Evolutionary conservation across 306 rosid species (phyloP).

Genomic region (Medicago ruthenica): DNA sequence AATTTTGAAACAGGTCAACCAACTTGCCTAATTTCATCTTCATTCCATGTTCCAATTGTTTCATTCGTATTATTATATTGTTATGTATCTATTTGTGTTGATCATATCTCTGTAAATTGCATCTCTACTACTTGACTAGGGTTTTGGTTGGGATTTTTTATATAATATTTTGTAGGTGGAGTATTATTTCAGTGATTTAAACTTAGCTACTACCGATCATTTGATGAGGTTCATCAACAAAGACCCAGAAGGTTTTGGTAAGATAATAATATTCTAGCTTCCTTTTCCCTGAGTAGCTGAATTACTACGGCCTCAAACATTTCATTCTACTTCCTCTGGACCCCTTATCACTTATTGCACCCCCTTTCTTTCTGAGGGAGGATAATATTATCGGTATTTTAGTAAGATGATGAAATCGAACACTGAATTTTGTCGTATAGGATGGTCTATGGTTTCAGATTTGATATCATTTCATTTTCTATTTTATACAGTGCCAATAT

Average conservation of each 20-base stretch:
- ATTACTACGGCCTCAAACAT: constrained; percentile 7
- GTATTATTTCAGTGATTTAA: constrained; percentile 95
- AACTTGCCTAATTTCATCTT: no score
- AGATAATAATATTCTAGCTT: constrained; percentile 36
- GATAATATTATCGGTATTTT: constrained; percentile 22
- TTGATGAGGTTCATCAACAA: constrained; percentile 94
- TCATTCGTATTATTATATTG: neutral
- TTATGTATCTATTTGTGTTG: constrained; percentile 22
- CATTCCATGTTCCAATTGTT: no score
- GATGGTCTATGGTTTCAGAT: constrained; percentile 32
- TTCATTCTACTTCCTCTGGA: constrained; percentile 39
- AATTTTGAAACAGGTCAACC: constrained; percentile 78
- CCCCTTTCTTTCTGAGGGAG: neutral
- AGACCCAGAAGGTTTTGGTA: constrained; percentile 96
- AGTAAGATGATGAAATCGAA: constrained; percentile 14
- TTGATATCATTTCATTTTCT: constrained; percentile 16
- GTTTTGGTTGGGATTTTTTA: constrained; percentile 39
- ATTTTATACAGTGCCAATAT: constrained; percentile 75
- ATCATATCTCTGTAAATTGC: constrained; percentile 22
- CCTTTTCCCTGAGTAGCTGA: constrained; percentile 20
- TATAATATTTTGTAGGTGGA: constrained; percentile 75
- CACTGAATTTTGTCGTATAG: constrained; percentile 30
- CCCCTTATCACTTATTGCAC: neutral
- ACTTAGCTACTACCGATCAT: constrained; percentile 97
- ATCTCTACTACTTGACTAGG: constrained; percentile 26